Base-by-base conservation (phyloP, 306 rosid species). In the Malus domestica region DNA sequence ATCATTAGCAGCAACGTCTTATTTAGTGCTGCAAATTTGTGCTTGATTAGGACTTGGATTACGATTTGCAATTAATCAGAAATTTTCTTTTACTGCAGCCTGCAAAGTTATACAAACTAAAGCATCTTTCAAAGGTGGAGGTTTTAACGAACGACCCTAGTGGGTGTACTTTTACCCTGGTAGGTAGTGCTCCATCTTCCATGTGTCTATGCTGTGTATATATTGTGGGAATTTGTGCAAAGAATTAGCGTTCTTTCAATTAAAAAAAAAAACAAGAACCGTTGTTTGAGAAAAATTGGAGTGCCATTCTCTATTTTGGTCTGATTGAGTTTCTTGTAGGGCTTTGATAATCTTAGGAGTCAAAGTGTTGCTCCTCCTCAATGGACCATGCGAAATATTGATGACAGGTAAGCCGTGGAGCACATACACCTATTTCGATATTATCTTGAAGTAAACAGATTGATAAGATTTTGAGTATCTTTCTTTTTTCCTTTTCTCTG, bases 331-430 rank as follows among this genome's bases (percentile, higher is more conserved):
- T 29, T 80, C 67, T 79, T 84, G 74, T 79, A 95, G 99, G 99
- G 97, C 77, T 95, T 95, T 78, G 99, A 92, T 82, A 92, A 95
- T 85, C 89, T 92, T 27, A 84, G 99, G 85, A 92, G 83, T 85
- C 97, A 92, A 68, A 87, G 83, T 78, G 97, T 86, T 81, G 90
- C 97, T 82, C 99, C 99, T 66, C 86, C 99, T 51, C 97, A 95
- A 78, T 95, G 99, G 99, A 92, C 96, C 78, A 89, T 90, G 97
- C 97, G 99, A 73, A 95, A 95, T 78, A 80, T 82, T 63, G 97
- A 92, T 82, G 99, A 95, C 86, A 91, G 99, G 99, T 92, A 85
- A 62, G 42, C 52, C 29, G 29, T 74, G 32, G 61, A 62, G 25
- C 46, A 74, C 25, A 15, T 61, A 19, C n/a, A 45, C 61, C 10